Evolutionary conservation across 2,329 filamentous ascomycete genomes (phyloP).

Genomic region (Aspergillus transmontanensis): DNA sequence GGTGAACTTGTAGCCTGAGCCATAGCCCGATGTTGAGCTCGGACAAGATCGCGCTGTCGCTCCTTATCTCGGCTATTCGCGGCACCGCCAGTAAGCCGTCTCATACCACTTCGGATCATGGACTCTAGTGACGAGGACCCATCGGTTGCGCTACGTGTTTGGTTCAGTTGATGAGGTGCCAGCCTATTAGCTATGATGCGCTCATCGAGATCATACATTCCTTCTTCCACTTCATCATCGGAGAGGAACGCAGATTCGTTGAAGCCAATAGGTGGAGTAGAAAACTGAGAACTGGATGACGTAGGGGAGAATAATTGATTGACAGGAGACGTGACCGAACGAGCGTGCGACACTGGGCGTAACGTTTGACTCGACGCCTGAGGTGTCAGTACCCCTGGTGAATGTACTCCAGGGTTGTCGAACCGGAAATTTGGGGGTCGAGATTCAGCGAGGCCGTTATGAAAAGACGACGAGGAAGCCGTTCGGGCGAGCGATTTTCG

Average conservation of each 20-base stretch:
- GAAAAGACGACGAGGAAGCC: slow-evolving; percentile 74
- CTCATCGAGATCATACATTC: slow-evolving; percentile 82
- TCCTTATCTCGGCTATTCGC: slow-evolving; percentile 46
- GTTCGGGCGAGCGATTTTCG: slow-evolving; percentile 77
- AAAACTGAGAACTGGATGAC: slow-evolving; percentile 54
- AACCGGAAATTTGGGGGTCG: slow-evolving; percentile 60
- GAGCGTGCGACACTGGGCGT: slow-evolving; percentile 72
- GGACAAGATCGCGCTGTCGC: slow-evolving; percentile 46
- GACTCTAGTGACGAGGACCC: slow-evolving; percentile 48
- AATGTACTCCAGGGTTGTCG: slow-evolving; percentile 47
- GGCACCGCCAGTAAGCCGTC: slow-evolving; percentile 49
- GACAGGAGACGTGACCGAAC: slow-evolving; percentile 81
- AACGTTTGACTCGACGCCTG: slow-evolving; percentile 37
- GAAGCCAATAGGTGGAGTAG: slow-evolving; percentile 48
- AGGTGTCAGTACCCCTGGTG: slow-evolving; percentile 51
- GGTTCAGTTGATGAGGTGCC: slow-evolving; percentile 24
- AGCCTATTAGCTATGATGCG: slow-evolving; percentile 44
- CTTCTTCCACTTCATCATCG: slow-evolving; percentile 76
- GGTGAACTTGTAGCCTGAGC: slow-evolving; percentile 43
- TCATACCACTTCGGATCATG: slow-evolving; percentile 50
- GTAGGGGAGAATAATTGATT: slow-evolving; percentile 51
- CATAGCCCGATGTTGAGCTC: slow-evolving; percentile 46
- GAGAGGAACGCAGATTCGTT: slow-evolving; percentile 66
- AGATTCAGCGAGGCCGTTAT: slow-evolving; percentile 81
- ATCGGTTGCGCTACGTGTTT: slow-evolving; percentile 39